phyloP scores from a whole-genome alignment of 2,329 filamentous ascomycete species.

The Aspergillus caelatus region DNA sequence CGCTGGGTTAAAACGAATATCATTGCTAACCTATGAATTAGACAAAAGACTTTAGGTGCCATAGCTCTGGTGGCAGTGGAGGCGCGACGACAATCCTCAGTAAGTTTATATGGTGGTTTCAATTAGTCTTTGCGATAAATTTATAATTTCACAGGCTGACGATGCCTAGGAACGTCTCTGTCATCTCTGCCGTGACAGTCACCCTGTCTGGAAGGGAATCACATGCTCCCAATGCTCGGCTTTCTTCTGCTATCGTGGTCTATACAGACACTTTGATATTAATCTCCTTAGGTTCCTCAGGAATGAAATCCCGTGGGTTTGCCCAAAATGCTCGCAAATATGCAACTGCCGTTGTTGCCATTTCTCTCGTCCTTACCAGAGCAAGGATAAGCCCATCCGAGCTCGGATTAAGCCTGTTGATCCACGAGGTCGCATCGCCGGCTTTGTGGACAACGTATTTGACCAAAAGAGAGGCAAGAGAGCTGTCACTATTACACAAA shows the following conservation, averaged over 20 bases:
- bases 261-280: constrained; percentile 41
- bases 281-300: constrained; percentile 34
- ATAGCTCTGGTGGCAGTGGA: constrained; percentile 28
- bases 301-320: constrained; percentile 32
- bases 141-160: background rate
- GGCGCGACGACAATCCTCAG: constrained; percentile 25
- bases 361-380: constrained; percentile 36
- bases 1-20: background rate
- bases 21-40: constrained; percentile 1
- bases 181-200: constrained; percentile 40
- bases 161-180: constrained; percentile 34
- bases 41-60: constrained; percentile 23
- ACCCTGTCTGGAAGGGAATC: constrained; percentile 39
- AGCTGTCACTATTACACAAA: constrained; percentile 11
- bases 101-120: constrained; percentile 16
- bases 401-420: constrained; percentile 36
- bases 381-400: constrained; percentile 37
- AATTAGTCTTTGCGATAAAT: constrained; percentile 11
- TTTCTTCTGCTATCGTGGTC: constrained; percentile 41
- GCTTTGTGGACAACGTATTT: constrained; percentile 43
- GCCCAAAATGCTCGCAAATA: constrained; percentile 37
- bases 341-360: constrained; percentile 43
- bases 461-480: constrained; percentile 36
- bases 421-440: constrained; percentile 35
- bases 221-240: constrained; percentile 36